Evolutionary conservation across 129 eudicot species (phyloP).

Genomic region (Flaveria sonorensis): DNA sequence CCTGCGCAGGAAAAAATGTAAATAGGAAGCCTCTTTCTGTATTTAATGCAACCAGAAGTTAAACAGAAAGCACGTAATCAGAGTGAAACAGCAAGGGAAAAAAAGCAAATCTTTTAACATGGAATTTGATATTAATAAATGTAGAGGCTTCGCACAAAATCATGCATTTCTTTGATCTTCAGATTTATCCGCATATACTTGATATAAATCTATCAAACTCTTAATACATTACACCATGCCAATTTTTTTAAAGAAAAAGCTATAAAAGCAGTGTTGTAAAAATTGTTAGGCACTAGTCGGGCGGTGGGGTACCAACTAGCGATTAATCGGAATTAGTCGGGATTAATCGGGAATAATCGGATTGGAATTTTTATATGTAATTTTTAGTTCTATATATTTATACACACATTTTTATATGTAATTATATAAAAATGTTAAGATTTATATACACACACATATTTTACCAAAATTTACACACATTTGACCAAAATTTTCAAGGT

Average conservation of each 20-base stretch:
- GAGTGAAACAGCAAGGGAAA: background rate
- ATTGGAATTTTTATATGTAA: too few relatives aligned
- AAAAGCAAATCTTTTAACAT: background rate
- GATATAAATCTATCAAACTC: background rate
- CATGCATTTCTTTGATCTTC: background rate
- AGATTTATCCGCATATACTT: background rate
- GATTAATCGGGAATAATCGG: too few relatives aligned
- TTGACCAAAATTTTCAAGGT: too few relatives aligned
- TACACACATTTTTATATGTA: too few relatives aligned
- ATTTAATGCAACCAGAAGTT: background rate
- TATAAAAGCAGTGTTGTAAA: too few relatives aligned
- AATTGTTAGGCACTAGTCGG: too few relatives aligned
- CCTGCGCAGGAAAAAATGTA: slow-evolving; percentile 47
- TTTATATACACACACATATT: too few relatives aligned
- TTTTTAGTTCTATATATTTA: too few relatives aligned
- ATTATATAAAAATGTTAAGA: too few relatives aligned
- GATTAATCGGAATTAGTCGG: too few relatives aligned
- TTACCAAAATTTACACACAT: too few relatives aligned
- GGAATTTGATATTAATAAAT: background rate
- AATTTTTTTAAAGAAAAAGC: background rate
- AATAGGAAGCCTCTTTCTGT: slow-evolving; percentile 15
- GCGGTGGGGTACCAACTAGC: too few relatives aligned
- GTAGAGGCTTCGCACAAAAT: background rate
- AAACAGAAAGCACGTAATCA: background rate
- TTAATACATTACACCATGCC: background rate